These are phyloP conservation scores for Acanthamoeba royreba DNA, from an alignment of 208 protist genomes.

Conservation along the genomic window DNA sequence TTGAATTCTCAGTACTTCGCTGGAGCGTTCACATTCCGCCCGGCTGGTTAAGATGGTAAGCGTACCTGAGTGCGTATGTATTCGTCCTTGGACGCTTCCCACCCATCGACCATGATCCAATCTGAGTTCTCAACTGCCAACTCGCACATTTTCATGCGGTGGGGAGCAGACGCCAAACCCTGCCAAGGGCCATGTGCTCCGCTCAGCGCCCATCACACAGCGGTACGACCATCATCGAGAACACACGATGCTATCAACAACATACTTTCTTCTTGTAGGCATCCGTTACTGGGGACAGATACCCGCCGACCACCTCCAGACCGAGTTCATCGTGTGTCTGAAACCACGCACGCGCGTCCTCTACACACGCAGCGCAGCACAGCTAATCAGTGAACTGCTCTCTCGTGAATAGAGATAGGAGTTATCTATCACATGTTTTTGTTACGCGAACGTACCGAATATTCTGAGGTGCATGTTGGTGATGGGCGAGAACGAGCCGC, in stretches of 20 bases:
- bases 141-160: background rate
- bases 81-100: background rate
- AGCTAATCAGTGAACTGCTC: background rate
- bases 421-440: background rate
- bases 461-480: slow-evolving; percentile 45
- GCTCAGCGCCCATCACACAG: too few relatives aligned
- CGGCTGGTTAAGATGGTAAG: too few relatives aligned
- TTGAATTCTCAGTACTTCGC: too few relatives aligned
- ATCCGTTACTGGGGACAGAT: slow-evolving; percentile 32
- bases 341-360: background rate
- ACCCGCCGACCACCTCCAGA: slow-evolving; percentile 27
- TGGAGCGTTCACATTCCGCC: too few relatives aligned
- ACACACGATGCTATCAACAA: too few relatives aligned
- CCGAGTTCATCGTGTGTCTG: background rate
- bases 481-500: slow-evolving; percentile 43
- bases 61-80: slow-evolving; percentile 1
- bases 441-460: background rate
- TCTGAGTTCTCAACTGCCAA: background rate
- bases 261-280: slow-evolving; percentile 45
- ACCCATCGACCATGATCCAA: slow-evolving; percentile 44
- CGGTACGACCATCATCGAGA: too few relatives aligned
- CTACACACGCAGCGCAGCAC: background rate
- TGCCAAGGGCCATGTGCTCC: background rate
- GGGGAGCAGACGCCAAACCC: background rate
- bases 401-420: background rate